Evolutionary conservation across 2,329 filamentous ascomycete genomes (phyloP), one percentile per base, ranked within the genome.

Genomic region (Fragosphaeria purpurea): DNA sequence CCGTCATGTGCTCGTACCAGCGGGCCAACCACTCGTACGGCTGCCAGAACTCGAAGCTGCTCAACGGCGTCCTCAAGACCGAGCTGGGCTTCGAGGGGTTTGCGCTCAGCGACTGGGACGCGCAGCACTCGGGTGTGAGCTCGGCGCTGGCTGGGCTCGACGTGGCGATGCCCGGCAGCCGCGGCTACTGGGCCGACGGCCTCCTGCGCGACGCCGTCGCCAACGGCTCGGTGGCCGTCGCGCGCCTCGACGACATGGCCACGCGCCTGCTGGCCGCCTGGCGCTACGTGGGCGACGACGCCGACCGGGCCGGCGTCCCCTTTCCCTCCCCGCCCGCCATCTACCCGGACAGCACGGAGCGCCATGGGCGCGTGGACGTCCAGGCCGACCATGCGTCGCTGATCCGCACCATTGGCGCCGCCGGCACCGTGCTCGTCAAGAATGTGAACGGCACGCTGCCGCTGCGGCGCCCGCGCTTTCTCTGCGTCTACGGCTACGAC

Each of bases 231-330:
- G 70, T 94, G 9, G 77, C 78, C 1, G 78, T 84, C 57, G 80
- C 76, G 62, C 75, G 87, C 33, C 61, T 94, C 1, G 82, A 86
- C 49, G 88, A 95, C 63, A 91, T 91, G 80, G 85, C 78, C 0
- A 84, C 82, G 7, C 81, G 88, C 55, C 72, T 80, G 43, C 73
- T 80, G 1, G 67, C 67, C 8, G 60, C 66, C 1, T 71, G 65
- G 65, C 65, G 67, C 51, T 64, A 68, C 38, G 60, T 70, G 31
- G 62, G 60, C 1, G 41, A 42, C 6, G 41, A 42, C 6, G 22
- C 73, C 1, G 79, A 82, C 53, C 57, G 59, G 1, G 33, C 61
- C 31, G 52, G 56, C n/a, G 50, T 51, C 22, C 44, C 7, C 6
- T 62, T 54, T 39, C 57, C 66, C 60, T 53, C 50, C 35, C 66